Evolutionary conservation across 208 protist genomes (phyloP), one percentile per base, ranked within the genome.

Genomic region (Trypanosoma cruzi): DNA sequence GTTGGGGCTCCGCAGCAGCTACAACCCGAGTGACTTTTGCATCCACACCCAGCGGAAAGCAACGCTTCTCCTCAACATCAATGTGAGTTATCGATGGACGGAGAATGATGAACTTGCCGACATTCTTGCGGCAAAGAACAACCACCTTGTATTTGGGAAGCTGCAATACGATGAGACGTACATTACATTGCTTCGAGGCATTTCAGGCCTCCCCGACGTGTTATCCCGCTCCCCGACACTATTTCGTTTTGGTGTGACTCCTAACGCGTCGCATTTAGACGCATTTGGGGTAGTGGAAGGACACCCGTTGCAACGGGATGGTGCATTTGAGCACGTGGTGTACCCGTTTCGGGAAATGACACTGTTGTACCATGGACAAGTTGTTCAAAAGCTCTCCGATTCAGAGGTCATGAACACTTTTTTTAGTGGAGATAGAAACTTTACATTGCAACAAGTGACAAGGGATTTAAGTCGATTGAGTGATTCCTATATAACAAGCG

Each of bases 401-500:
- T 7, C 7, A 0, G 10, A 0, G 0, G 22, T 1, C 37, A 26
- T 82, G 36, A 16, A 34, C 6, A 6, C 6, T 22, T 84, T 80
- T 60, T 65, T 86, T 53, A 79, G 78, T 29, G 69, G 68, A 28
- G 28, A 56, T 10, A 54, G 68, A 36, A 81, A 77, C 34, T 57
- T 50, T 31, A 60, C 76, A 4, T 42, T 62, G 4, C 72, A 85
- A 58, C 72, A 37, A 0, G 42, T 85, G 18, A 53, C 46, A 34
- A 48, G 73, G 28, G 59, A 86, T 36, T 60, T 90, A 24, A 54
- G 68, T 28, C 50, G 11, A 4, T 42, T 90, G 13, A 50, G 58
- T 1, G 74, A 83, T 40, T 65, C 64, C 0, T 80, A 76, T 44
- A 44, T 90, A 22, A 75, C 83, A 22, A 80, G 74, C 44, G 66